Conservation (phyloP, 2,329 filamentous ascomycete genomes). For the Colletotrichum neosansevieriae region DNA sequence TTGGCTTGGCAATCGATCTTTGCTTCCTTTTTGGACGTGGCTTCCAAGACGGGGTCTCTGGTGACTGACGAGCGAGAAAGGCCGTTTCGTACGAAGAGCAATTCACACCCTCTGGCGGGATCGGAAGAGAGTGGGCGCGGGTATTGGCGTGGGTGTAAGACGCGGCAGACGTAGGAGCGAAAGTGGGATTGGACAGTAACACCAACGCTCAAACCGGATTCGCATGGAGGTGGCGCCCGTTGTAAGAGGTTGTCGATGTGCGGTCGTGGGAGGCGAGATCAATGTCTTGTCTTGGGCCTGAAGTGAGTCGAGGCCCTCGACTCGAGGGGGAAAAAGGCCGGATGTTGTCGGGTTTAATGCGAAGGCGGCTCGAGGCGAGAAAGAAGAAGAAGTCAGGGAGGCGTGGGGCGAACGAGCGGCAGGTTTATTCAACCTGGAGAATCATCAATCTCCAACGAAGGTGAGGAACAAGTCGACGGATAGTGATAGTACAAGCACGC, state of each 20-base stretch:
- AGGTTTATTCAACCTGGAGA: constrained; percentile 21
- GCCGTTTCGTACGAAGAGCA: not conserved
- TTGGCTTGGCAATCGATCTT: constrained; percentile 36
- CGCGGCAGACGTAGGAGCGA: constrained; percentile 20
- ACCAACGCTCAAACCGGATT: constrained; percentile 28
- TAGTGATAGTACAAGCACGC: not conserved
- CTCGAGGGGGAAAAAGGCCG: not conserved
- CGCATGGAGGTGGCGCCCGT: constrained; percentile 25
- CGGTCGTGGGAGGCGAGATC: not conserved
- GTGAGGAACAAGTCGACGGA: constrained; percentile 7
- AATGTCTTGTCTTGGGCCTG: not conserved
- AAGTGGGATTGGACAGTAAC: constrained; percentile 25
- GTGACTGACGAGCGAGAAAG: constrained; percentile 6
- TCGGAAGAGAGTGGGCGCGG: constrained; percentile 18
- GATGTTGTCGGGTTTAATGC: constrained; percentile 1
- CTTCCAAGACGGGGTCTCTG: constrained; percentile 9
- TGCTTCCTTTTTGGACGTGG: constrained; percentile 2
- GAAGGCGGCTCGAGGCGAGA: constrained; percentile 1
- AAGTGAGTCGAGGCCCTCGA: too few species aligned
- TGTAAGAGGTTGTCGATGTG: constrained; percentile 23
- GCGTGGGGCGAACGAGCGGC: constrained; percentile 29
- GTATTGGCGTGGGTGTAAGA: constrained; percentile 26
- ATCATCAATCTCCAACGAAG: constrained; percentile 35
- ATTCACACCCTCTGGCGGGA: not conserved
- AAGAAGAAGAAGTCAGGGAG: not conserved